Percentiles rank a stretch among this genome's conserved stretches.
These are phyloP conservation scores for Chytriomyces sp. DNA, from an alignment of 192 early-diverging fungal genomes.

Conservation along the genomic window DNA sequence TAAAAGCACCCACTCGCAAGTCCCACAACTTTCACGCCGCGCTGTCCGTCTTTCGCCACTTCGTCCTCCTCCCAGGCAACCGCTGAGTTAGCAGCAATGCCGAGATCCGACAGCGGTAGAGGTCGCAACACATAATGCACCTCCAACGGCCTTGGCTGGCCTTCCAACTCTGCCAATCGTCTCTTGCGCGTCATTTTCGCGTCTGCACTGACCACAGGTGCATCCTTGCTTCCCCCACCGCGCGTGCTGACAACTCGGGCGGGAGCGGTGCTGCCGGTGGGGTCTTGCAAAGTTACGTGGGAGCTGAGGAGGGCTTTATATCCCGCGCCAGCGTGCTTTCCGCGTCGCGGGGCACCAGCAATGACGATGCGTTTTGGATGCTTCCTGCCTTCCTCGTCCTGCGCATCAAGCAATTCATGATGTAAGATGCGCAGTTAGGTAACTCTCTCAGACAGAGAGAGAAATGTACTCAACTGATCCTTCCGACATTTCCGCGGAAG, in stretches of 20 bases:
- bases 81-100: not conserved
- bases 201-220: not conserved
- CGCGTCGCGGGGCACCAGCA: not conserved
- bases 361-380: not conserved
- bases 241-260: not conserved
- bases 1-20: not conserved
- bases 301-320: conserved; percentile 13
- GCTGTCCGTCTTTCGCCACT: not conserved
- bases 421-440: not conserved
- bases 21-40: not conserved
- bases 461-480: not conserved
- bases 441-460: not conserved
- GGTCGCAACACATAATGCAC: conserved; percentile 13
- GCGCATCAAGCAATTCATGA: not conserved
- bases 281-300: conserved; percentile 17
- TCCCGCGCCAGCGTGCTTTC: not conserved
- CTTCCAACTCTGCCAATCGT: not conserved
- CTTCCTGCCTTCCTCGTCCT: not conserved
- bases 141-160: not conserved
- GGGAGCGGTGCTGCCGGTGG: not conserved
- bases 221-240: not conserved
- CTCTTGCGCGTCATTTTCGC: not conserved
- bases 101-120: not conserved
- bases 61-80: not conserved
- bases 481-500: not conserved